Evolutionary conservation across 1,284 basidiomycete genomes (phyloP).

Genomic region (Moesziomyces parantarcticus): DNA sequence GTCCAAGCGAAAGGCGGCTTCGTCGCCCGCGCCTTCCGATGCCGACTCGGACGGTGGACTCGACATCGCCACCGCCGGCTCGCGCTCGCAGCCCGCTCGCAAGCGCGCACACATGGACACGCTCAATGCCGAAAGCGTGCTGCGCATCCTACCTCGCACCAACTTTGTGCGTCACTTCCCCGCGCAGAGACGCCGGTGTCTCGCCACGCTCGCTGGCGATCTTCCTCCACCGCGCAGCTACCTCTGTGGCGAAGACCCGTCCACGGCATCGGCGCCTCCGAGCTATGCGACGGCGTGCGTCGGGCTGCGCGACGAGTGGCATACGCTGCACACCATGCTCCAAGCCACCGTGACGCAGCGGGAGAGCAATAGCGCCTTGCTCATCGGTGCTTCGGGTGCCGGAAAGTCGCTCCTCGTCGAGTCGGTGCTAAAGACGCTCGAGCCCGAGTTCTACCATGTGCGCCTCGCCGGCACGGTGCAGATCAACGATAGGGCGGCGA

Average conservation of each 20-base stretch:
- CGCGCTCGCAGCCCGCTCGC: neutral
- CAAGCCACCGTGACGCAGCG: constrained; percentile 42
- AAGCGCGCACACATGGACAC: constrained; percentile 13
- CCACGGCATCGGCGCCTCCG: too few relatives aligned
- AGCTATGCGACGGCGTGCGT: constrained; percentile 32
- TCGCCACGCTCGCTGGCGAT: constrained; percentile 23
- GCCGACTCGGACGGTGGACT: constrained; percentile 13
- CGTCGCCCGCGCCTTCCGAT: constrained; percentile 10
- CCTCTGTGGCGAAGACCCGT: neutral
- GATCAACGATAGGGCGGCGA: constrained; percentile 57
- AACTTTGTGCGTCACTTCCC: constrained; percentile 14
- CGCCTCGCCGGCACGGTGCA: constrained; percentile 52
- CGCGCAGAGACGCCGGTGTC: constrained; percentile 21
- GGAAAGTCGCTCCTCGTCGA: constrained; percentile 58
- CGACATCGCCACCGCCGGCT: constrained; percentile 9
- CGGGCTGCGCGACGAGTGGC: constrained; percentile 52
- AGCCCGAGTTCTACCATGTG: constrained; percentile 48
- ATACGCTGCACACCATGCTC: constrained; percentile 44
- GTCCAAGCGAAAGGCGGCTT: constrained; percentile 20
- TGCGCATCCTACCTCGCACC: constrained; percentile 13
- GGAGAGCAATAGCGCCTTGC: constrained; percentile 62
- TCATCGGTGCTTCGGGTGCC: constrained; percentile 56
- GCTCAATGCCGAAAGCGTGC: constrained; percentile 6
- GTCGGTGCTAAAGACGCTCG: constrained; percentile 46
- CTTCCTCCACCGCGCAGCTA: constrained; percentile 12